A percentile compares a stretch with the other conserved stretches of the same genome.
Conservation (phyloP, 2,329 filamentous ascomycete genomes). For the Thelonectria olida region DNA sequence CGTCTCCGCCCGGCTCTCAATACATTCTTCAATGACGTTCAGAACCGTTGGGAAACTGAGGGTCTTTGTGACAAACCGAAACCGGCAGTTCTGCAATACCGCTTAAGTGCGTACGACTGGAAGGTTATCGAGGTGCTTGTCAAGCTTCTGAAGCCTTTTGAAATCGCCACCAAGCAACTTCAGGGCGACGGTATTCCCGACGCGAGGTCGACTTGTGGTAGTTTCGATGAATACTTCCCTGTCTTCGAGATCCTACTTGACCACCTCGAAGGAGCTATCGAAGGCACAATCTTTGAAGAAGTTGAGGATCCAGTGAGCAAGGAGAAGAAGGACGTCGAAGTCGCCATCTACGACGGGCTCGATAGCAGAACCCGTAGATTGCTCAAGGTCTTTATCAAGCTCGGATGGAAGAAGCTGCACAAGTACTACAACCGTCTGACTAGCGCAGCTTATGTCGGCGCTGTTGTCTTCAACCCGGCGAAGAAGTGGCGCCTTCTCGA, state of each 20-base stretch:
- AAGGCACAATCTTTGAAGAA: constrained; percentile 1
- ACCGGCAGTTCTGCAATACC: not conserved
- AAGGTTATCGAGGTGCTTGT: not conserved
- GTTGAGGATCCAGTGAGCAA: not conserved
- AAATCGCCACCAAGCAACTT: not conserved
- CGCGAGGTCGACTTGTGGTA: not conserved
- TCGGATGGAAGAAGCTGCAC: constrained; percentile 4
- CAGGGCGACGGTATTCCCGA: not conserved
- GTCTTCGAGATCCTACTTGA: not conserved
- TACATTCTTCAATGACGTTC: not conserved
- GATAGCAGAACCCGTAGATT: not conserved
- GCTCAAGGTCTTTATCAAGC: not conserved
- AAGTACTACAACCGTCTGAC: not conserved
- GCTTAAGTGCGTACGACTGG: not conserved
- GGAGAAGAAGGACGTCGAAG: not conserved
- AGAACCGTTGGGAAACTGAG: not conserved
- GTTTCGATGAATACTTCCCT: constrained; percentile 1
- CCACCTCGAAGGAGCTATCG: not conserved
- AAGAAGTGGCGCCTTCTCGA: constrained; percentile 8
- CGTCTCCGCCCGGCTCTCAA: not conserved
- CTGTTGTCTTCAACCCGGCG: not conserved
- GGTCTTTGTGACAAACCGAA: not conserved
- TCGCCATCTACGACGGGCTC: not conserved
- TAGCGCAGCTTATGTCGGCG: not conserved
- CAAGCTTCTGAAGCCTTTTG: not conserved